Evolutionary conservation across 2,329 filamentous ascomycete species (phyloP), one percentile per base, ranked within the genome.

Genomic region (Cadophora sp.): DNA sequence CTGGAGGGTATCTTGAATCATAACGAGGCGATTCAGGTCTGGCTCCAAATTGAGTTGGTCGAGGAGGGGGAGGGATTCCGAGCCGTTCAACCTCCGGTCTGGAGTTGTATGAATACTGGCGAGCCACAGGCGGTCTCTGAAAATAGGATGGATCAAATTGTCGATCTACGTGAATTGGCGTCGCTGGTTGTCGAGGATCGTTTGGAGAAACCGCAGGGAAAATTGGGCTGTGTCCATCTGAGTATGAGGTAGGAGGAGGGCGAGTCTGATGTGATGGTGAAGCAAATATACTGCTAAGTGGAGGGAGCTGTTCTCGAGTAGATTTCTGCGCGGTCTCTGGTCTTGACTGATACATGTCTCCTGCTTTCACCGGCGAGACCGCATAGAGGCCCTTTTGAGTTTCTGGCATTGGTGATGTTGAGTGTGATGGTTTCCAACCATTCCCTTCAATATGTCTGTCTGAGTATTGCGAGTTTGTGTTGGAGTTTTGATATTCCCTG

Each of bases 261-360:
- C 69, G 67, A 43, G 36, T 66, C 63, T 64, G 71, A 53, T 69
- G 69, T 62, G 69, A 43, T 55, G 70, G 55, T 27, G 74, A 70
- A 18, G 67, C 73, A 72, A 78, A 76, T 8, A 78, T 56, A 66
- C 76, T 77, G 62, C 74, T 78, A 50, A 78, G 62, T 16, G 76
- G 72, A 51, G 76, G 76, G 3, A 78, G 69, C 30, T 73, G 72
- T 68, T 78, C 76, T 71, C 76, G 70, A 30, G 69, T 61, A 39
- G 68, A 48, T 14, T 73, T 73, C 27, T 70, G 66, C 45, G 50
- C 39, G 7, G 59, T 50, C 41, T 75, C 68, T 64, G 69, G 70
- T 8, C 60, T 68, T 53, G 61, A 66, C 51, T 68, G 69, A 68
- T 74, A 74, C 69, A 75, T 72, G 5, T 75, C 69, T 66, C 59